These are phyloP conservation scores for Wickerhamiella spandovensis DNA, from an alignment of 805 yeast genomes.

Conservation along the genomic window DNA sequence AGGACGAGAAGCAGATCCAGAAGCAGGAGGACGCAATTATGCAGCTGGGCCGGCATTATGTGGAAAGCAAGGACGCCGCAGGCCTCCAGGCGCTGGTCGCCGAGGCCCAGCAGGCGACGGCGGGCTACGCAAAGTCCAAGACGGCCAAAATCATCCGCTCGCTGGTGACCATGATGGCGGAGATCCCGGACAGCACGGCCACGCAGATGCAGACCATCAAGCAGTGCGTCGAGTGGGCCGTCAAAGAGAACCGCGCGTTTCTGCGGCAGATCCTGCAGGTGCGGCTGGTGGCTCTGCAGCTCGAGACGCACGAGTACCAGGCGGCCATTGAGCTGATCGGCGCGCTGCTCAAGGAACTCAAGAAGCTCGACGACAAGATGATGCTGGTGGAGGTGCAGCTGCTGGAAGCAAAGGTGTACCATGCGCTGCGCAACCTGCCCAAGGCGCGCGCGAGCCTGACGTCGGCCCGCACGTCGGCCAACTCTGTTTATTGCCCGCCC, in stretches of 20 bases:
- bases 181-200: slow-evolving; percentile 43
- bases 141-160: slow-evolving; percentile 80
- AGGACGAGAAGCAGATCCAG: slow-evolving; percentile 33
- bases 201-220: slow-evolving; percentile 60
- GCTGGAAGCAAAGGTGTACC: slow-evolving; percentile 79
- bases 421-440: slow-evolving; percentile 79
- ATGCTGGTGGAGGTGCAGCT: slow-evolving; percentile 91
- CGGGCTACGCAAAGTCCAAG: slow-evolving; percentile 80
- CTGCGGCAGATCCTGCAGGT: slow-evolving; percentile 79
- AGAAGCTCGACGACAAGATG: slow-evolving; percentile 88
- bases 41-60: slow-evolving; percentile 65
- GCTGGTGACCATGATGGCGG: slow-evolving; percentile 65
- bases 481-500: slow-evolving; percentile 92
- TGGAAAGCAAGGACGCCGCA: slow-evolving; percentile 31
- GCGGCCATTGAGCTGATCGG: slow-evolving; percentile 63
- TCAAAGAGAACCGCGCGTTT: slow-evolving; percentile 69
- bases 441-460: slow-evolving; percentile 87
- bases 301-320: slow-evolving; percentile 48
- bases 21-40: slow-evolving; percentile 56
- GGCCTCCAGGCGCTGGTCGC: slow-evolving; percentile 51
- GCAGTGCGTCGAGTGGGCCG: slow-evolving; percentile 80
- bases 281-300: slow-evolving; percentile 64
- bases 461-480: slow-evolving; percentile 94
- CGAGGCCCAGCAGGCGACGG: slow-evolving; percentile 56
- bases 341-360: slow-evolving; percentile 66